A percentile compares a stretch with the other conserved stretches of the same genome.
These are phyloP conservation scores for Nakazawaea anatomiae DNA, from an alignment of 805 yeast species.

Conservation along the genomic window DNA sequence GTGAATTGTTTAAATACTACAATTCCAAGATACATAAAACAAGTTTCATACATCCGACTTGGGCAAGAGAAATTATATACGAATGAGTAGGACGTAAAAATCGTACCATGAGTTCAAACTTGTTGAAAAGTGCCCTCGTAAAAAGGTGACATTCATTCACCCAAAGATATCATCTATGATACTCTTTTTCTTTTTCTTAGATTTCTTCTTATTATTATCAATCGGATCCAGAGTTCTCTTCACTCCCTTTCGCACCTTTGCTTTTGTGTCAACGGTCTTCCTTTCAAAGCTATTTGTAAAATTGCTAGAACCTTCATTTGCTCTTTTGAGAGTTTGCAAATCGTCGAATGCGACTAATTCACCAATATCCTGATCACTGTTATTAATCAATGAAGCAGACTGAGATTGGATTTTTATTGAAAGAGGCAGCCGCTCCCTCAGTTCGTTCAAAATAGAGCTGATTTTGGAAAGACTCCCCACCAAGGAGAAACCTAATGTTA, in stretches of 20 bases:
- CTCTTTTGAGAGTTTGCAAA: slow-evolving; percentile 15
- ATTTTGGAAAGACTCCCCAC: slow-evolving; percentile 51
- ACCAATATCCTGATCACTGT: slow-evolving; percentile 24
- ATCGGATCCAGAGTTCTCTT: slow-evolving; percentile 8
- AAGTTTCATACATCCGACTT: slow-evolving; percentile 86
- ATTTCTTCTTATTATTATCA: slow-evolving; percentile 10
- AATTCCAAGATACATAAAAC: slow-evolving; percentile 81
- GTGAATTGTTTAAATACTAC: slow-evolving; percentile 70
- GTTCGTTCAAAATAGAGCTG: slow-evolving; percentile 19
- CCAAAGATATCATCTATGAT: slow-evolving; percentile 79
- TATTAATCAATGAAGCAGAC: neutral
- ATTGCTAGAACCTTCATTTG: neutral
- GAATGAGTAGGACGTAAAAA: neutral
- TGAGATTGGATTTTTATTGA: slow-evolving; percentile 7
- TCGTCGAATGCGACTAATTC: slow-evolving; percentile 16
- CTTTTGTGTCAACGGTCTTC: neutral
- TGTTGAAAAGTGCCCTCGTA: too few species aligned
- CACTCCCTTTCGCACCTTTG: slow-evolving; percentile 9
- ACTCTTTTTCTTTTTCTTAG: slow-evolving; percentile 39
- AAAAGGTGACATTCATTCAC: slow-evolving; percentile 13
- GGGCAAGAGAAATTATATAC: slow-evolving; percentile 42
- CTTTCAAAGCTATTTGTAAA: too few species aligned
- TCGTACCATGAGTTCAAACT: too few species aligned
- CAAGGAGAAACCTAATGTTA: slow-evolving; percentile 65
- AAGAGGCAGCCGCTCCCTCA: slow-evolving; percentile 10